Evolutionary conservation across 2,329 filamentous ascomycete genomes (phyloP), one percentile per base, ranked within the genome.

Genomic region (Xylaria arbuscula): DNA sequence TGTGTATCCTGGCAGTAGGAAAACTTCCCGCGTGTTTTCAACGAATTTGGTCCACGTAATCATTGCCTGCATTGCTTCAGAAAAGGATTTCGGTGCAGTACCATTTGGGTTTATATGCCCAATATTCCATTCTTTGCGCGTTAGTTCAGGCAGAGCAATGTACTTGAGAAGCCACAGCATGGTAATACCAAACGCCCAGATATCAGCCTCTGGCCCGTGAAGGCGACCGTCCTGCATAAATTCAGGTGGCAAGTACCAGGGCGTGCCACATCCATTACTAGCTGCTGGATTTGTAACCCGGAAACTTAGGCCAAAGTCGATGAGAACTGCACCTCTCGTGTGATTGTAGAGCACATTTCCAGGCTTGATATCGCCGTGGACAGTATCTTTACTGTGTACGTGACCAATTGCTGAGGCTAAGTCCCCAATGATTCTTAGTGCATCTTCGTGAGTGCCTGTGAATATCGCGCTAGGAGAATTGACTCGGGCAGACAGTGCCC

Each of bases 311-410:
- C 64, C 58, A 24, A 66, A 66, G 28, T 66, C 51, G 19, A 57
- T 57, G 6, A 57, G 11, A 2, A 62, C 64, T 1, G 64, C 64
- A 1, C 64, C 57, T 13, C 51, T 24, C 1, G 19, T 9, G 1
- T 6, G 19, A 1, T 45, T 61, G 51, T 61, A 66, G 10, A 66
- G 64, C n/a, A 66, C 32, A 36, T 62, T 66, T 1, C 11, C 50
- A 7, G 57, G 64, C 45, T 66, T 66, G 42, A 66, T 19, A 57
- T 66, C 57, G 17, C 34, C 53, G 22, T 66, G 64, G 13, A 61
- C 51, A n/a, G 45, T 34, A 0, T 22, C 1, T 11, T 62, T 36
- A 3, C 32, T 40, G 13, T 66, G 64, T 11, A 51, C 17, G 2
- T 40, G 34, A 10, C 10, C 40, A 6, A 66, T 17, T 11, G 64